Evolutionary conservation across 495 filamentous ascomycete species (phyloP).

Genomic region (Hypoxylon crocopeplum): DNA sequence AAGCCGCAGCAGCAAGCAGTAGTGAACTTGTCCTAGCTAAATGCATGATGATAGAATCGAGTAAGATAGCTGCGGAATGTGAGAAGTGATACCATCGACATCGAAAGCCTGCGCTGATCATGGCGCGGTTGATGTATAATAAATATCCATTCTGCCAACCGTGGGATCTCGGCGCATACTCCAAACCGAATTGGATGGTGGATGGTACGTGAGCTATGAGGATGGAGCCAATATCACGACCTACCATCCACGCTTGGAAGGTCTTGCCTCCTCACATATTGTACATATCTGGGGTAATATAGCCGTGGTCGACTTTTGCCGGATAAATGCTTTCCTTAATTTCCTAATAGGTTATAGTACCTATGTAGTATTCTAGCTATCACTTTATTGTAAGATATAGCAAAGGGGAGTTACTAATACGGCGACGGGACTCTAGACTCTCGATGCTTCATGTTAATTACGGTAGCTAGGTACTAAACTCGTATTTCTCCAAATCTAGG

Average conservation of each 20-base stretch:
- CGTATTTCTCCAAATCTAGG: too few species aligned
- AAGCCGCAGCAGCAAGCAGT: conserved; percentile 23
- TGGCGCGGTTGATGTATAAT: not conserved
- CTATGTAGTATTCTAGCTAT: too few species aligned
- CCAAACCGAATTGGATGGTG: not conserved
- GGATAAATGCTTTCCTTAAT: not conserved
- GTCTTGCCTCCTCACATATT: too few species aligned
- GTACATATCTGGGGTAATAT: too few species aligned
- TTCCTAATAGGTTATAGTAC: too few species aligned
- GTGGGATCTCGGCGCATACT: not conserved
- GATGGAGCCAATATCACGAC: not conserved
- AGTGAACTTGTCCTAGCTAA: conserved; percentile 6
- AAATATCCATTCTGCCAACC: too few species aligned
- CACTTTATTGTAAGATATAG: too few species aligned
- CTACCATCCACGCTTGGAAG: not conserved
- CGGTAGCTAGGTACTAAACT: too few species aligned
- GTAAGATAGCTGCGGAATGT: not conserved
- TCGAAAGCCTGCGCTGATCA: not conserved
- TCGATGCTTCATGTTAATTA: too few species aligned
- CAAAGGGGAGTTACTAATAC: too few species aligned
- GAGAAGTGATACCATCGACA: not conserved
- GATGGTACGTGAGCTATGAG: not conserved
- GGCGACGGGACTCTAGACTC: too few species aligned
- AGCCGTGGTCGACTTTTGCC: too few species aligned
- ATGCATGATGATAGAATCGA: conserved; percentile 22